Evolutionary conservation across 495 filamentous ascomycete genomes (phyloP).

Genomic region (Penicillium daleae): DNA sequence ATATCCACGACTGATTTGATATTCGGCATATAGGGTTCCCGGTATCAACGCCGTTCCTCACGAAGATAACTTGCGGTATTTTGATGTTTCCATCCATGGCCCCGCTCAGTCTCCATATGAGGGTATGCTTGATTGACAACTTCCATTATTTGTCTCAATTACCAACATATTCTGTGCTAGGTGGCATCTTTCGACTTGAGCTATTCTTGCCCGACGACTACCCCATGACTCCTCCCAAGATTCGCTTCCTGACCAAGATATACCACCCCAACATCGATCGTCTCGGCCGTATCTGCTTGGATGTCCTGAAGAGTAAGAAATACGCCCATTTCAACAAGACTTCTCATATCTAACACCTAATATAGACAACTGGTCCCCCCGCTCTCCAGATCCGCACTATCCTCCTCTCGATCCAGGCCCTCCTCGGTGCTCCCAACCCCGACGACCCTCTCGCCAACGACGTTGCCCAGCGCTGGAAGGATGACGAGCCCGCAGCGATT

Average conservation of each 20-base stretch:
- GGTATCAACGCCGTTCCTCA: constrained; percentile 98
- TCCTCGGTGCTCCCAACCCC: constrained; percentile 95
- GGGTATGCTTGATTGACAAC: constrained; percentile 51
- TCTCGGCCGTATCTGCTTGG: constrained; percentile 93
- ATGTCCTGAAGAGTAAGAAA: constrained; percentile 88
- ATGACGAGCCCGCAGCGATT: constrained; percentile 88
- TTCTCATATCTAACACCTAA: constrained; percentile 16
- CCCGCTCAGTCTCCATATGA: constrained; percentile 93
- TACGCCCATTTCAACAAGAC: no score
- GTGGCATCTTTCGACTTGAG: constrained; percentile 95
- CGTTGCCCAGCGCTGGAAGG: constrained; percentile 97
- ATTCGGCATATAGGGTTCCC: constrained; percentile 66
- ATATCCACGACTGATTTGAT: constrained; percentile 4
- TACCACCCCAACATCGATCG: constrained; percentile 99
- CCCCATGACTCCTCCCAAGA: constrained; percentile 98
- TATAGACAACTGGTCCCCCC: constrained; percentile 96
- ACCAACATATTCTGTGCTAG: constrained; percentile 44
- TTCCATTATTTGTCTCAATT: constrained; percentile 22
- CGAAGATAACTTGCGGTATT: constrained; percentile 97
- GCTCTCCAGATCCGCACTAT: constrained; percentile 98
- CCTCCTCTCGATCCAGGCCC: constrained; percentile 93
- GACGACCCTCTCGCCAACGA: constrained; percentile 97
- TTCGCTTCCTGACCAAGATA: constrained; percentile 97
- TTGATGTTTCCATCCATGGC: constrained; percentile 96
- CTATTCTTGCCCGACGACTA: constrained; percentile 99